These are phyloP conservation scores for Chimonanthus praecox DNA, from an alignment of 164 flowering plant species.

Conservation along the genomic window DNA sequence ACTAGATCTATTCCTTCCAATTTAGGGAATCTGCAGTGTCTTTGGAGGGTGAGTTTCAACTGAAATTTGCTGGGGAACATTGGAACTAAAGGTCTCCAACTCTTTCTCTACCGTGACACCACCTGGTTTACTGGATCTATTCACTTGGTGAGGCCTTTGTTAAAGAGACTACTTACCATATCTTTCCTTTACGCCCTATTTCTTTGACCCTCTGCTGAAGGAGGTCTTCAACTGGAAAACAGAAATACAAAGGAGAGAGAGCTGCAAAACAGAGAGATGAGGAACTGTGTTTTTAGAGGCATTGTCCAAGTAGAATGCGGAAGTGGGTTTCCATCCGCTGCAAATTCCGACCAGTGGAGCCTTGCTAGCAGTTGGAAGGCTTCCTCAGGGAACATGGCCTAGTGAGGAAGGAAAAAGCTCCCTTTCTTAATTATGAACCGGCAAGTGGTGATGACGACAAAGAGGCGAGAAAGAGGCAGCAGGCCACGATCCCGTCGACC, in stretches of 20 bases:
- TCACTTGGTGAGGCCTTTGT: neutral
- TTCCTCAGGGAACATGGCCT: conserved; percentile 32
- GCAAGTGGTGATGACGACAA: too few relatives aligned
- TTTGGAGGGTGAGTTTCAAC: neutral
- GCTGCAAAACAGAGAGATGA: conserved; percentile 27
- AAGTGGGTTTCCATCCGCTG: conserved; percentile 23
- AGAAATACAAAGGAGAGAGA: neutral
- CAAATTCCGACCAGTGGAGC: conserved; percentile 68
- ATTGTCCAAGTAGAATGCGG: conserved; percentile 44
- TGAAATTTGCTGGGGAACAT: neutral
- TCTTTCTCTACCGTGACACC: too few relatives aligned
- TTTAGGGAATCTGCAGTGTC: neutral
- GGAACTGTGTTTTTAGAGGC: conserved; percentile 67
- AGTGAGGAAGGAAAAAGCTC: neutral
- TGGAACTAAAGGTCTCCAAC: too few relatives aligned
- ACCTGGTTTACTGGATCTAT: too few relatives aligned
- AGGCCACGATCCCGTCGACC: too few relatives aligned
- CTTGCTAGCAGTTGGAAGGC: conserved; percentile 49
- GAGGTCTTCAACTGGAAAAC: neutral
- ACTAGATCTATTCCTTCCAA: neutral
- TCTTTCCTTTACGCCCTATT: neutral
- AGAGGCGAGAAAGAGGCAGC: too few relatives aligned
- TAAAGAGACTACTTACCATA: neutral
- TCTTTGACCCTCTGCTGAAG: neutral
- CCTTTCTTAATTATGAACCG: neutral